A percentile compares a stretch with the other conserved stretches of the same genome.
These are phyloP conservation scores for Cotoneaster glaucophyllus DNA, from an alignment of 306 rosid species.

Conservation along the genomic window DNA sequence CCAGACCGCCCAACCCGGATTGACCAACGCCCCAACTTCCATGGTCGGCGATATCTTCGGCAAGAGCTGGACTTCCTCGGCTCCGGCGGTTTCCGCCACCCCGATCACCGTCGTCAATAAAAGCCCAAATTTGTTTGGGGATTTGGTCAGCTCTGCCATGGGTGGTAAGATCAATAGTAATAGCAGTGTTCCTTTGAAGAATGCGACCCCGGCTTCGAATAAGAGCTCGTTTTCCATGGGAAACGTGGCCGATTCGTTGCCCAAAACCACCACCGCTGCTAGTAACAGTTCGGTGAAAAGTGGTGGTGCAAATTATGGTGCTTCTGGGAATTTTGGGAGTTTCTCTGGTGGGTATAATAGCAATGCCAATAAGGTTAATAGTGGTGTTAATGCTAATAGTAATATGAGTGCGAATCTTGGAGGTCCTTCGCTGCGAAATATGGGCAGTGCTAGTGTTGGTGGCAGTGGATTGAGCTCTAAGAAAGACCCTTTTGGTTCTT, in stretches of 20 bases:
- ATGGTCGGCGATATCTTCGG: conserved; percentile 95
- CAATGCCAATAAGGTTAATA: conserved; percentile 8
- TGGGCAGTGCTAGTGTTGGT: conserved; percentile 12
- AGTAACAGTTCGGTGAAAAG: conserved; percentile 10
- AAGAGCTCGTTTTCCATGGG: conserved; percentile 66
- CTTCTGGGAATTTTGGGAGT: conserved; percentile 28
- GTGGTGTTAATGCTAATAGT: conserved; percentile 12
- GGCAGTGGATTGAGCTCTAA: conserved; percentile 40
- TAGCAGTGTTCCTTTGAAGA: conserved; percentile 60
- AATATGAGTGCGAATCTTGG: conserved; percentile 45
- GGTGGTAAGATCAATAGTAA: conserved; percentile 39
- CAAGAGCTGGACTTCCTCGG: conserved; percentile 69
- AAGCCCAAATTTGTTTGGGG: conserved; percentile 85
- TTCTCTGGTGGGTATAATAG: conserved; percentile 9
- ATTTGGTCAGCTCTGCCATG: conserved; percentile 75
- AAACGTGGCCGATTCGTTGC: conserved; percentile 57
- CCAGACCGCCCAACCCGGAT: conserved; percentile 29
- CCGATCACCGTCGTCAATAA: conserved; percentile 54
- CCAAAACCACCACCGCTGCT: conserved; percentile 25
- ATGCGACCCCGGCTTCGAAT: conserved; percentile 33
- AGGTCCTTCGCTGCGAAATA: conserved; percentile 42
- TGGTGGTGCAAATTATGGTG: conserved; percentile 41
- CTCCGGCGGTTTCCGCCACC: conserved; percentile 26
- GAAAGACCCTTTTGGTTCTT: conserved; percentile 82
- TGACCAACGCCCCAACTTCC: conserved; percentile 47